Evolutionary conservation across 2,329 filamentous ascomycete genomes (phyloP).

Genomic region (Macroventuria anomochaeta): DNA sequence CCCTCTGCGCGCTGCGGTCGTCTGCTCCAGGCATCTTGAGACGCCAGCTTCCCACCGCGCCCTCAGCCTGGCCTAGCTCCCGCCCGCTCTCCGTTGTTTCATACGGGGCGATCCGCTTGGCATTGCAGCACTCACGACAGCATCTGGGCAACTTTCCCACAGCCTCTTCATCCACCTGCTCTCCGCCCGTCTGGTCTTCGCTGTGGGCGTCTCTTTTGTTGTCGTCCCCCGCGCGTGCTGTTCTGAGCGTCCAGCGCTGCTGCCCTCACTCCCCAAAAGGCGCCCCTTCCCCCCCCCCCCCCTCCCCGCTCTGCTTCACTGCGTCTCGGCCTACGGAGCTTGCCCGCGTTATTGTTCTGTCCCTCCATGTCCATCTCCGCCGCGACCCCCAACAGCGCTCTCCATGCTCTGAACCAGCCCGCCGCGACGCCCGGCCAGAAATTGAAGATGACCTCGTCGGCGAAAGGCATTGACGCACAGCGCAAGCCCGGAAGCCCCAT

Average conservation of each 20-base stretch:
- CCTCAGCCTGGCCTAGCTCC: conserved; percentile 20
- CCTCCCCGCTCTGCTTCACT: background rate
- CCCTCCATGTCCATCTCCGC: conserved; percentile 45
- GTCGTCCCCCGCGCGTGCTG: conserved; percentile 16
- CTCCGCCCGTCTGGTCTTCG: conserved; percentile 29
- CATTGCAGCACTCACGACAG: conserved; percentile 25
- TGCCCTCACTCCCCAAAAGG: conserved; percentile 20
- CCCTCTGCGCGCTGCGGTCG: no score
- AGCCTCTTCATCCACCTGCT: conserved; percentile 20
- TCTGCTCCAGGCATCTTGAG: no score
- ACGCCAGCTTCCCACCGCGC: no score
- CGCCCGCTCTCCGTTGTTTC: conserved; percentile 29
- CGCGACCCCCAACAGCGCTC: conserved; percentile 38
- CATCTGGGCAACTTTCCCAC: conserved; percentile 29
- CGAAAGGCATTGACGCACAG: conserved; percentile 59
- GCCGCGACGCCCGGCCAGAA: conserved; percentile 50
- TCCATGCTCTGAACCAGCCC: conserved; percentile 46
- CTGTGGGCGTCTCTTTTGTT: conserved; percentile 14
- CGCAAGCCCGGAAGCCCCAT: conserved; percentile 64
- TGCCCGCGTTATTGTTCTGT: conserved; percentile 22
- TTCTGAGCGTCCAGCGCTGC: conserved; percentile 26
- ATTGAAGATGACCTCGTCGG: conserved; percentile 58
- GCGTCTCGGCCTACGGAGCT: conserved; percentile 7
- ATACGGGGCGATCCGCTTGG: conserved; percentile 32
- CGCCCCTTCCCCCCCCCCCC: conserved; percentile 1